Evolutionary conservation across 495 filamentous ascomycete species (phyloP), one percentile per base, ranked within the genome.

Genomic region (Penicillium pulvis): DNA sequence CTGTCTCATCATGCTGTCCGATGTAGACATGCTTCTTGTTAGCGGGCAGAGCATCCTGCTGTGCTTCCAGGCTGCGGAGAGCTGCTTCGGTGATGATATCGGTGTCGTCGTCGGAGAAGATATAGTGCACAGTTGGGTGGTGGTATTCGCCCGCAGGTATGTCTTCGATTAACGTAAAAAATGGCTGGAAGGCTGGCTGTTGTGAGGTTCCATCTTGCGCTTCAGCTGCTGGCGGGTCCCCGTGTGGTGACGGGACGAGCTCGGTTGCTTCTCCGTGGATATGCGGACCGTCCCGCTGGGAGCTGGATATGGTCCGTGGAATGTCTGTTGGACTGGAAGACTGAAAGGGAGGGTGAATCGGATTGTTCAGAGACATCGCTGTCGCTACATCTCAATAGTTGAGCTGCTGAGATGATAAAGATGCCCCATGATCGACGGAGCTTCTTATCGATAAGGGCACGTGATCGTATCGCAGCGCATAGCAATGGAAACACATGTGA

Each of bases 51-150:
- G 24, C 49, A 31, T 74, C 69, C 14, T 73, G 62, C 36, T 77
- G 71, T 17, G 64, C 44, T 33, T 76, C 71, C 7, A 83, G 65
- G 6, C 71, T 71, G 33, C 76, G 74, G 9, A 83, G 60, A 6
- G 77, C 76, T 12, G 80, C 81, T 53, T 79, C 77, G 7, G 87
- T 88, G 31, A 90, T 71, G 45, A 87, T 75, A 10, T 90, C 87
- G 5, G 69, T 71, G 66, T 83, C 81, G 72, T 96, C 91, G 66
- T 93, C 89, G 61, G 81, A 82, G 75, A 96, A 98, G 58, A 97
- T 83, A 75, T 98, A 98, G 79, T 93, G 91, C 3, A 96, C 86
- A 42, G 81, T 85, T 20, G 87, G 85, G 59, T 95, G 93, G 72
- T 93, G 81, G 73, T 90, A 75, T 49, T 74, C 75, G 24, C 69